A percentile compares a stretch with the other conserved stretches of the same genome.
phyloP scores from a whole-genome alignment of 129 eudicot genomes.

The Calendula officinalis region DNA sequence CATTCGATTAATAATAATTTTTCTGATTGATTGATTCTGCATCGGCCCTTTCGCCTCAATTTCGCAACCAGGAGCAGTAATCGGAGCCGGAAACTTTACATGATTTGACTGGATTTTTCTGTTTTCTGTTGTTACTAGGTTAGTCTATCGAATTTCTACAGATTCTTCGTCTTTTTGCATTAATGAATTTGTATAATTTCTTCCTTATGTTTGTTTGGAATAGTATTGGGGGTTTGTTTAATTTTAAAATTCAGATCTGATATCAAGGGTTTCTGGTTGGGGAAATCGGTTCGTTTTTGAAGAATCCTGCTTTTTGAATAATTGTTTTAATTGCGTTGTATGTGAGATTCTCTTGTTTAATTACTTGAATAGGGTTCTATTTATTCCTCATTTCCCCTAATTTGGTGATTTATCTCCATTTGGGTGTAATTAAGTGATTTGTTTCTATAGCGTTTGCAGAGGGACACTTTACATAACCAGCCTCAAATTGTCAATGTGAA shows the following conservation, averaged over 20 bases:
- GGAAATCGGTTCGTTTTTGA: slow-evolving; percentile 9
- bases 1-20: no score
- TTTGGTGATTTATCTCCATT: not conserved
- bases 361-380: not conserved
- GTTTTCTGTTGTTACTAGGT: not conserved
- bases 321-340: slow-evolving; percentile 13
- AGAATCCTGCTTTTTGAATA: slow-evolving; percentile 15
- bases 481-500: not conserved
- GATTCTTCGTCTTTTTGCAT: not conserved
- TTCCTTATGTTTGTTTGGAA: not conserved
- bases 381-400: not conserved
- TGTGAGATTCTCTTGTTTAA: slow-evolving; percentile 23
- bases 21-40: no score
- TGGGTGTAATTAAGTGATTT: not conserved
- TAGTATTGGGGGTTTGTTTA: slow-evolving; percentile 5
- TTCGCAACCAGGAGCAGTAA: not conserved
- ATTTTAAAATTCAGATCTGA: slow-evolving; percentile 25
- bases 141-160: not conserved
- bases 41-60: not conserved
- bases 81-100: not conserved
- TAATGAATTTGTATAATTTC: not conserved
- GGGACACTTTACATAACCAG: not conserved
- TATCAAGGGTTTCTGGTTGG: slow-evolving; percentile 7
- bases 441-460: not conserved
- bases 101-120: slow-evolving; percentile 10